phyloP scores from a whole-genome alignment of 345 rosid genomes.

The Salix koriyanagi region DNA sequence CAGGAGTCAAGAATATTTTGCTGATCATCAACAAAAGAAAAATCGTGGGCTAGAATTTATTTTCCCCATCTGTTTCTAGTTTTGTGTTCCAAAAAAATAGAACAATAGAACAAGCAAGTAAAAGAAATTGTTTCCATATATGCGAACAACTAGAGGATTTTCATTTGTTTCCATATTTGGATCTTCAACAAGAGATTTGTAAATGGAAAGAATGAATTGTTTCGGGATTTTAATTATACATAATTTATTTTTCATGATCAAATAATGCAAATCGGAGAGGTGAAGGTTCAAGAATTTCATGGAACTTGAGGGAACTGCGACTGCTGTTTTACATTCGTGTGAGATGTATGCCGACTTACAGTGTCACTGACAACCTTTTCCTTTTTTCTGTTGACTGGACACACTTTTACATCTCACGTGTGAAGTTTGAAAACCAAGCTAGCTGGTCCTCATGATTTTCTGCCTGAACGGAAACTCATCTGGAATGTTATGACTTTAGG shows the following conservation, averaged over 20 bases:
- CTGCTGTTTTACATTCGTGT: neutral
- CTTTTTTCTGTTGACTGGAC: neutral
- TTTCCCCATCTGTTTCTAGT: no score
- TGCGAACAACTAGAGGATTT: no score
- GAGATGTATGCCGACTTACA: neutral
- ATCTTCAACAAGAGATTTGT: no score
- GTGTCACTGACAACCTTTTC: neutral
- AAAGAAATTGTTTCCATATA: no score
- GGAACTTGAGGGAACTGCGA: constrained; percentile 6
- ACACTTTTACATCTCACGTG: neutral
- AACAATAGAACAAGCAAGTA: no score
- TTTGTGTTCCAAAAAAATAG: no score
- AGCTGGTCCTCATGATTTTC: neutral
- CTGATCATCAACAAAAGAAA: no score
- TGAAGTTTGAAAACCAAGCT: neutral
- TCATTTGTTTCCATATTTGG: no score
- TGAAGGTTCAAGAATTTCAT: neutral
- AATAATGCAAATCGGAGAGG: neutral
- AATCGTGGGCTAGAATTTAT: no score
- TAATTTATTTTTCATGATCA: neutral
- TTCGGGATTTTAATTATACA: no score
- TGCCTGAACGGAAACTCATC: neutral
- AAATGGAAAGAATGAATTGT: no score
- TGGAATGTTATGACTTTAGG: neutral
- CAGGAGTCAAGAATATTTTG: no score